These are phyloP conservation scores for Microdochium paspali DNA, from an alignment of 2,329 filamentous ascomycete species.

Conservation along the genomic window DNA sequence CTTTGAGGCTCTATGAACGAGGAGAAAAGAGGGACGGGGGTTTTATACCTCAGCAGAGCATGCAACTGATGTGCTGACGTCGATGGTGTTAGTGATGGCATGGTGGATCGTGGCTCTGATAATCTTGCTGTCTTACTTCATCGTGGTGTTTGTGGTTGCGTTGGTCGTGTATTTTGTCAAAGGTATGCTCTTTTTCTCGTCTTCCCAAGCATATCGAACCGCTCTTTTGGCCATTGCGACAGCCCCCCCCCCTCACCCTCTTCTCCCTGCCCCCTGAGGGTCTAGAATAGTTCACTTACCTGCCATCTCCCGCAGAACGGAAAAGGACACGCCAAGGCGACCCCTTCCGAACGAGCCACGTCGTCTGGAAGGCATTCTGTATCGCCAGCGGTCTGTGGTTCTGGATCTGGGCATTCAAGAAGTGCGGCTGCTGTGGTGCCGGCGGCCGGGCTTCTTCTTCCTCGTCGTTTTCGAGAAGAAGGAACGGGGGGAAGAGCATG, in stretches of 20 bases:
- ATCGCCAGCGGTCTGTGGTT: constrained; percentile 6
- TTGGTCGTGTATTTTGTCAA: background rate
- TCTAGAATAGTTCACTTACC: background rate
- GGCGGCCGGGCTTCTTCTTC: background rate
- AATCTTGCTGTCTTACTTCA: background rate
- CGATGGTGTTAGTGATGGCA: background rate
- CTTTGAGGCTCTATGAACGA: background rate
- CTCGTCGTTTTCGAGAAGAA: too few species aligned
- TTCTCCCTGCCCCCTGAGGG: background rate
- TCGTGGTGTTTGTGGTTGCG: background rate
- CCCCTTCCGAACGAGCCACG: constrained; percentile 3
- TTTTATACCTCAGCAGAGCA: background rate
- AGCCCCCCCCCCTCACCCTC: background rate
- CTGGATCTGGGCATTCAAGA: constrained; percentile 7
- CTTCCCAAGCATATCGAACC: too few species aligned
- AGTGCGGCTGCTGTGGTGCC: background rate
- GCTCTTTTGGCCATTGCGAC: too few species aligned
- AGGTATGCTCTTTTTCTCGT: too few species aligned
- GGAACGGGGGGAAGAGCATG: background rate
- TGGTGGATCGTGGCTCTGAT: background rate
- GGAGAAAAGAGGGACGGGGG: too few species aligned
- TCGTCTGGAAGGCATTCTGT: constrained; percentile 9
- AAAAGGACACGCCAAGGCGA: constrained; percentile 2
- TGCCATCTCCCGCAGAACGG: constrained; percentile 3
- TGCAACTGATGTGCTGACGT: background rate